These are phyloP conservation scores for Apiotrichum porosum DNA, from an alignment of 1,284 basidiomycete genomes.

Conservation along the genomic window DNA sequence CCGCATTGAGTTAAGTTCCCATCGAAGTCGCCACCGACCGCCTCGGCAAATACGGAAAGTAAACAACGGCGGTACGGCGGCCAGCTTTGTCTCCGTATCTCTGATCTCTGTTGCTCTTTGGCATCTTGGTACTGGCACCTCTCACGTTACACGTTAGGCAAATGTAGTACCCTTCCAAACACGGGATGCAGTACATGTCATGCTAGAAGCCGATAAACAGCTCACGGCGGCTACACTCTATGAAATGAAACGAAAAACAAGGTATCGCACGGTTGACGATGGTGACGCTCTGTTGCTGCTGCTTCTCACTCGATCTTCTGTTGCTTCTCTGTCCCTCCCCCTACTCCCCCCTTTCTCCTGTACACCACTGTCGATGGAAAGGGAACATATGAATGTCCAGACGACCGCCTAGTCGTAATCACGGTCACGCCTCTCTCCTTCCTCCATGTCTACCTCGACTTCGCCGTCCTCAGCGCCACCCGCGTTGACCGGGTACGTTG, in stretches of 20 bases:
- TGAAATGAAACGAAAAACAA: background rate
- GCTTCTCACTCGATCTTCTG: too few species aligned
- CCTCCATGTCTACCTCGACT: slow-evolving; percentile 6
- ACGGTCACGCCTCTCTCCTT: slow-evolving; percentile 6
- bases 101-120: too few species aligned
- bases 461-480: background rate
- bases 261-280: background rate
- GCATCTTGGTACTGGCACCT: too few species aligned
- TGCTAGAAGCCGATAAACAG: background rate
- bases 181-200: background rate
- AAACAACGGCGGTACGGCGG: too few species aligned
- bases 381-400: too few species aligned
- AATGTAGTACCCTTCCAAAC: too few species aligned
- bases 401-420: slow-evolving; percentile 3
- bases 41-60: too few species aligned
- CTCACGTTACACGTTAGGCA: too few species aligned
- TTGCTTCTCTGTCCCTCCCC: background rate
- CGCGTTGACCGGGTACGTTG: background rate
- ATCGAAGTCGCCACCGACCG: too few species aligned
- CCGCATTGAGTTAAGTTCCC: too few species aligned
- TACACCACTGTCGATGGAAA: background rate
- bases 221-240: background rate
- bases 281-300: too few species aligned
- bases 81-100: too few species aligned
- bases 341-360: background rate